phyloP scores from a whole-genome alignment of 1,284 basidiomycete species.

The Rhodotorula sp. region DNA sequence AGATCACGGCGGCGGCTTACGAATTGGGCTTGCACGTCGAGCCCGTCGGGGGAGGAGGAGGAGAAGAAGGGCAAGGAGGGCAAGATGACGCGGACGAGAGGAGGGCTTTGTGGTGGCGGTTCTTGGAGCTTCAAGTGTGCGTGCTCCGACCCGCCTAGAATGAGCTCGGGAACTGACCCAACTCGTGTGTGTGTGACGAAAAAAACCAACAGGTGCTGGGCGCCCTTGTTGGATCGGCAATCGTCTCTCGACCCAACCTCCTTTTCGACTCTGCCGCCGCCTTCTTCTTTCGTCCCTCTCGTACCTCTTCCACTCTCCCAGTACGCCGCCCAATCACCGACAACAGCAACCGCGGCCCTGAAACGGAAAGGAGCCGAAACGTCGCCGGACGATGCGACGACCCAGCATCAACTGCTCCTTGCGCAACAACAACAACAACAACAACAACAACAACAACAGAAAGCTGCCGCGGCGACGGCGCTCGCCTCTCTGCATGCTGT shows the following conservation, averaged over 20 bases:
- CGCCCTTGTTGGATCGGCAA: constrained; percentile 5
- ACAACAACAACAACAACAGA: too few relatives aligned
- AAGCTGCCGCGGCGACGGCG: too few relatives aligned
- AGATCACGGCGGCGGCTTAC: not conserved
- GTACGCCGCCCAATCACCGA: too few relatives aligned
- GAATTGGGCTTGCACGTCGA: constrained; percentile 10
- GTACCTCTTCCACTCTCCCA: too few relatives aligned
- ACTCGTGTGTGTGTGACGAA: not conserved
- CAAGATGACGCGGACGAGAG: not conserved
- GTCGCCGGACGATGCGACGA: not conserved
- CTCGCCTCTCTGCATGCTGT: too few relatives aligned
- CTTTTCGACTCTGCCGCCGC: not conserved
- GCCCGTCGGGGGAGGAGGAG: not conserved
- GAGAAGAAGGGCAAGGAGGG: too few relatives aligned
- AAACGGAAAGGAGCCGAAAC: not conserved
- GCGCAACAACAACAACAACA: not conserved
- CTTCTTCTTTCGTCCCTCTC: not conserved
- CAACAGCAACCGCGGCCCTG: not conserved
- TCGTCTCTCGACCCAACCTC: not conserved
- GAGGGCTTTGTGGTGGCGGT: constrained; percentile 1
- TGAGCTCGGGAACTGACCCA: too few relatives aligned
- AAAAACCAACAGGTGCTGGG: not conserved
- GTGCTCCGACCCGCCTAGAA: not conserved
- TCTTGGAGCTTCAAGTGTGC: constrained; percentile 12
- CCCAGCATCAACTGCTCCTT: not conserved